Evolutionary conservation across 805 yeast species (phyloP), one percentile per base, ranked within the genome.

Genomic region (Kuraishia piskuri): DNA sequence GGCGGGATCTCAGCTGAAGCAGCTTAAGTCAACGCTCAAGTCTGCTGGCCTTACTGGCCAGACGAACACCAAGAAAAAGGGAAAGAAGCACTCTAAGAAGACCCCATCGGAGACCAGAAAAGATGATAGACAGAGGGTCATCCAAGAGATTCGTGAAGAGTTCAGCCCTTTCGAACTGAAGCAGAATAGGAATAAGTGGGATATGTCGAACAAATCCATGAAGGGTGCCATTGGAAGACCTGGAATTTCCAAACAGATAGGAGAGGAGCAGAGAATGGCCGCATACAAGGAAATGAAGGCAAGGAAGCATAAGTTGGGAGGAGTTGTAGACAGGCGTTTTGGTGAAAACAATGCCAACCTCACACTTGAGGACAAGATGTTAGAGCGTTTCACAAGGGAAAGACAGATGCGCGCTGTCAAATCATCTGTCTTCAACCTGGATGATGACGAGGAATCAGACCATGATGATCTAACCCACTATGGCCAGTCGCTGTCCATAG

Each of bases 301-400:
- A n/a, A 69, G 75, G 51, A 82, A 83, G 61, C 87, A 88, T 59
- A 87, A 79, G 65, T 82, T 76, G 44, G 97, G 97, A 52, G 89
- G 88, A 1, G 63, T 94, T 14, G 67, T 82, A 2, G 99, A 94
- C 73, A 78, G 90, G 59, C 82, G 97, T 70, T 92, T 94, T 68
- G 99, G 99, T 66, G 99, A 94, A 64, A 79, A 80, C 58, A 85
- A 89, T 67, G 67, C 74, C 7, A 68, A 74, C 50, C 63, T 94
- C 74, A 79, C 86, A n/a, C 83, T 83, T 12, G 98, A 94, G 68
- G 97, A 94, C 60, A 89, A 87, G 68, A 90, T 90, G 96, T 79
- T 94, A 70, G 96, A 87, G 64, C 83, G 99, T 72, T 94, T 90
- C 73, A 88, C 97, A 3, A 82, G 85, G 54, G 98, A 92, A 72